Base-by-base conservation (phyloP, 768 basidiomycete genomes). In the Leccinum sublutescens region DNA sequence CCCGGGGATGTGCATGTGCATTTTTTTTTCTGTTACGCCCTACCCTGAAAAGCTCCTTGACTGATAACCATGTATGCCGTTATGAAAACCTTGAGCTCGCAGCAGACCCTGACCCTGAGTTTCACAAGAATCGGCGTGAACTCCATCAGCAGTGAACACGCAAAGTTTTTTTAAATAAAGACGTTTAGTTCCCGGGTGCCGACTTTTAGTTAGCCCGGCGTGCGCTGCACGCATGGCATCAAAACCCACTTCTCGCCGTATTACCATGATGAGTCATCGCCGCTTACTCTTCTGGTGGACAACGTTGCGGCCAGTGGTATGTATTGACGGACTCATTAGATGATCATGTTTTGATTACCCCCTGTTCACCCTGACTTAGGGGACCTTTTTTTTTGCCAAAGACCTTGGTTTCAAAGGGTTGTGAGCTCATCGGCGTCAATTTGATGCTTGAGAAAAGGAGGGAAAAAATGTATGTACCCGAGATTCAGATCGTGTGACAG, bases 101-200 rank as follows among this genome's bases (percentile, higher is more conserved):
- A 62, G 59, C 17, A 48, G 15, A 66, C 64, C 63, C 64, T 57
- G 64, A 62, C 63, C 63, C 64, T 65, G 62, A 65, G 50, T 52
- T 49, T 55, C 53, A 54, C 47, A 51, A 58, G 23, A 21, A 8
- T 27, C 29, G n/a, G 48, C 10, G 23, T 49, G 47, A 47, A 23
- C 45, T 15, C 55, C 31, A 40, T 12, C 56, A 29, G 9, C 29
- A 29, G 29, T 29, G 29, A 29, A 36, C 33, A 19, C 40, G 21
- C 53, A 52, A 21, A 19, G 33, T 21, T 25, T 23, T 25, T 25
- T 31, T 7, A 29, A n/a, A 19, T 43, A 47, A 33, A 19, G 17
- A 15, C 7, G 17, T 45, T 40, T 29, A 36, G 14, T 10, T n/a
- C 23, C 34, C 47, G 19, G 29, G 19, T 45, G 33, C 49, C 43